Evolutionary conservation across 1,284 basidiomycete genomes (phyloP), one percentile per base, ranked within the genome.

Genomic region (Ceratobasidium sp.): DNA sequence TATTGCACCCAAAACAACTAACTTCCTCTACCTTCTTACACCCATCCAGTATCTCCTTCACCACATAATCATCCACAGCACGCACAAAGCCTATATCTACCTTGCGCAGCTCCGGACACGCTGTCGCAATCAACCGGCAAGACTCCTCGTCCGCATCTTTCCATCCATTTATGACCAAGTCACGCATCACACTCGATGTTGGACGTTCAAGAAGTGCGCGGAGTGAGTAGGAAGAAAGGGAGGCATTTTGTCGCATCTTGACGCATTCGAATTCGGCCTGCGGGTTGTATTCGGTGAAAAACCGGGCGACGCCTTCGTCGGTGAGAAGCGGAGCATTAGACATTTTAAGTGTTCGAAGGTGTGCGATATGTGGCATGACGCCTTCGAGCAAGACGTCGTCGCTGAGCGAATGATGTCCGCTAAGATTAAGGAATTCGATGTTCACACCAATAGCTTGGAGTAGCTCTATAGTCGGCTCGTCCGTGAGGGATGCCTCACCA

Each of bases 41-140:
- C 0, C 86, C 86, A 17, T 93, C 91, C 80, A 96, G 83, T 81
- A 96, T 85, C 26, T 85, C 88, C 83, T 94, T 93, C 79, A 99
- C 84, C 1, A 94, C 87, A 82, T 93, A 96, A 84, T 99, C 94
- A 80, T 97, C 93, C 44, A 95, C 88, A 50, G 90, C 89, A 57
- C 97, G 86, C 80, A 96, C 97, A 89, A 95, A 99, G 0, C 96
- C 93, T 6, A 98, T 84, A 82, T 99, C 95, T 48, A 99, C 82
- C 82, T 86, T 88, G 80, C 84, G 86, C 80, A 98, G 82, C 33
- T 87, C 84, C 3, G 82, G 83, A 23, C 89, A 90, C 0, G 82
- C 81, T 50, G 84, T 83, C 0, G 88, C 89, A 44, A 97, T 87
- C 54, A 81, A 81, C 64, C 84, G 85, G 52, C 98, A 84, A 0